Evolutionary conservation across 2,329 filamentous ascomycete species (phyloP).

Genomic region (Claviceps sp.): DNA sequence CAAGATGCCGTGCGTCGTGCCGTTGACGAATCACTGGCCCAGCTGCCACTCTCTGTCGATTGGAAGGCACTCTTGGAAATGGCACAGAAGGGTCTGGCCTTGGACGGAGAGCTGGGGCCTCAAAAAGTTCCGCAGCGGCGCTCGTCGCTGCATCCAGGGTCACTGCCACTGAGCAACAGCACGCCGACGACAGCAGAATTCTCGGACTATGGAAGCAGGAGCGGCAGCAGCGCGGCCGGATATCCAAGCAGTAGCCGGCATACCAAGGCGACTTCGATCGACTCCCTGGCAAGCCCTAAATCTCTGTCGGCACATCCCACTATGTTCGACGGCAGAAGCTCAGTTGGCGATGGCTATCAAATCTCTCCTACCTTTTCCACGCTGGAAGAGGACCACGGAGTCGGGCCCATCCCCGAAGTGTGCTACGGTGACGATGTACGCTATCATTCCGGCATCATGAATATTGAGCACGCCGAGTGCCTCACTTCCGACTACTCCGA

Average conservation of each 20-base stretch:
- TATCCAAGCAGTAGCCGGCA: conserved; percentile 30
- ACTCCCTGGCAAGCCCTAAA: conserved; percentile 10
- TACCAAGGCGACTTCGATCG: conserved; percentile 32
- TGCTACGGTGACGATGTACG: not conserved
- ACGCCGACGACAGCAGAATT: conserved; percentile 20
- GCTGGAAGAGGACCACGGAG: not conserved
- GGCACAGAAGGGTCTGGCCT: not conserved
- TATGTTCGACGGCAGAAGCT: conserved; percentile 1
- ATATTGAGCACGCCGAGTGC: conserved; percentile 5
- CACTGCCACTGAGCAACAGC: conserved; percentile 20
- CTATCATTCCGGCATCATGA: not conserved
- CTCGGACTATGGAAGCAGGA: conserved; percentile 27
- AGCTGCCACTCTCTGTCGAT: conserved; percentile 3
- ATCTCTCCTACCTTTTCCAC: not conserved
- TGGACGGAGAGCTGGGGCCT: conserved; percentile 1
- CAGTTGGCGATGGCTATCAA: not conserved
- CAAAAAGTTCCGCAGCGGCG: conserved; percentile 4
- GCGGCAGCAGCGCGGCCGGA: conserved; percentile 25
- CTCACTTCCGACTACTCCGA: conserved; percentile 13
- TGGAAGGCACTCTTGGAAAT: conserved; percentile 4
- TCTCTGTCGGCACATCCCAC: not conserved
- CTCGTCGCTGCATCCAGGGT: conserved; percentile 21
- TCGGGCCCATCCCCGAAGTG: not conserved
- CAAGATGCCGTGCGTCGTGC: conserved; percentile 4
- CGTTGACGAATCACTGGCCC: conserved; percentile 5